These are phyloP conservation scores for Gomphus sp. DNA, from an alignment of 1,284 basidiomycete species.

Conservation along the genomic window DNA sequence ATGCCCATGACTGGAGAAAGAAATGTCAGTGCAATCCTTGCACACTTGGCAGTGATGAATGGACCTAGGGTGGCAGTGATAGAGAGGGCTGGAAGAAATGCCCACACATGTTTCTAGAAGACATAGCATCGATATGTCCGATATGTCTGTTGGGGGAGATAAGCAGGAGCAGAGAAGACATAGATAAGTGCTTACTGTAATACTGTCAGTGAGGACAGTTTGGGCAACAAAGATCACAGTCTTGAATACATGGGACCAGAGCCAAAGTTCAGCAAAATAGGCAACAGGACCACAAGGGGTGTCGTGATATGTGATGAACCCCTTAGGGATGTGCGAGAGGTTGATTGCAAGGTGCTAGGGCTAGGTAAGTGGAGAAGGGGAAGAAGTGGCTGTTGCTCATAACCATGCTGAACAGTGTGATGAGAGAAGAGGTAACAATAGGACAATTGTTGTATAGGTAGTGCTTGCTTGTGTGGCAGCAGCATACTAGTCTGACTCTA, in stretches of 20 bases:
- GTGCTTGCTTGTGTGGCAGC: conserved; percentile 19
- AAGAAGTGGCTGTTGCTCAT: conserved; percentile 10
- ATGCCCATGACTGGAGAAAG: background rate
- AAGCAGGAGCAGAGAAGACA: background rate
- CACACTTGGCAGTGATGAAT: background rate
- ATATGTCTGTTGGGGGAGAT: background rate
- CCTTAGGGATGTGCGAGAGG: conserved; percentile 28
- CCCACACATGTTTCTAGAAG: conserved; percentile 7
- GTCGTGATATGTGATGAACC: conserved; percentile 27
- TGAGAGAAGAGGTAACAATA: conserved; percentile 23
- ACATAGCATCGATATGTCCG: conserved; percentile 10
- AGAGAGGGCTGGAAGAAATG: conserved; percentile 1
- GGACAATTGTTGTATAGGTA: conserved; percentile 21
- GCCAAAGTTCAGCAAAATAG: conserved; percentile 29
- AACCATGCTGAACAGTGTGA: conserved; percentile 23
- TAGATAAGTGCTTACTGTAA: background rate
- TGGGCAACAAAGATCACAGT: conserved; percentile 23
- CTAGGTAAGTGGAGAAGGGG: conserved; percentile 14
- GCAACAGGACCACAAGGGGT: conserved; percentile 25
- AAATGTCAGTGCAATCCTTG: background rate
- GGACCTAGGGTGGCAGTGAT: background rate
- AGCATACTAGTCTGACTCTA: background rate
- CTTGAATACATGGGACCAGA: conserved; percentile 29
- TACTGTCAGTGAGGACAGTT: conserved; percentile 13
- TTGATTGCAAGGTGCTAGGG: conserved; percentile 27